Conservation (phyloP, 2,329 filamentous ascomycete genomes). For the Cryphonectria carpinicola region DNA sequence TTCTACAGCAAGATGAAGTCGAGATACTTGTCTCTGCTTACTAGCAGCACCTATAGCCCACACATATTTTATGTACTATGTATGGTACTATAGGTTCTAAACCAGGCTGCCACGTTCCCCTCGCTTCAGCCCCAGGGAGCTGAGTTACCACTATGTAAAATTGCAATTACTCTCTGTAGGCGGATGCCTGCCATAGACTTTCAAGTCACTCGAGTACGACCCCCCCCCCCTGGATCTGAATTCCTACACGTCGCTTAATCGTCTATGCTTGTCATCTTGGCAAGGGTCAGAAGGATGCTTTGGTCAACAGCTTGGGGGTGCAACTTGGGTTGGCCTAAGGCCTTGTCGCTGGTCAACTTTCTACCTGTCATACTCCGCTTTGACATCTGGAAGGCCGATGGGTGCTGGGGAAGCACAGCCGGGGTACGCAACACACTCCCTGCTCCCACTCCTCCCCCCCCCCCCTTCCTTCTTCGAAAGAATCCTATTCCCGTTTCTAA, state of each 20-base stretch:
- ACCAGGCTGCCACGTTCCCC: not conserved
- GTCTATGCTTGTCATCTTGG: slow-evolving; percentile 28
- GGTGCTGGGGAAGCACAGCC: not conserved
- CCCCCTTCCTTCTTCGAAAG: not conserved
- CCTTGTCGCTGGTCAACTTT: not conserved
- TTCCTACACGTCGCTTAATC: slow-evolving; percentile 24
- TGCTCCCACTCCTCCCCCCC: not conserved
- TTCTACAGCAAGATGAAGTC: not conserved
- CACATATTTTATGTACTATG: not conserved
- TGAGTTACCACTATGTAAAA: slow-evolving; percentile 6
- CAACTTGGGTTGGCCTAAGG: slow-evolving; percentile 11
- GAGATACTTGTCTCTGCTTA: not conserved
- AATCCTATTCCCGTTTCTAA: not conserved
- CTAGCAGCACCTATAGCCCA: not conserved
- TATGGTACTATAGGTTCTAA: not conserved
- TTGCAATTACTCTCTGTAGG: slow-evolving; percentile 16
- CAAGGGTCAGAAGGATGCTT: slow-evolving; percentile 26
- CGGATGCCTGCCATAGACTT: slow-evolving; percentile 20
- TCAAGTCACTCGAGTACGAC: slow-evolving; percentile 17
- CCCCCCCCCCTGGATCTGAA: slow-evolving; percentile 16
- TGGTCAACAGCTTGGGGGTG: slow-evolving; percentile 17
- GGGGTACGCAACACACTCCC: not conserved
- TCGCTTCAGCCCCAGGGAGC: not conserved
- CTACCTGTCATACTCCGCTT: slow-evolving; percentile 5
- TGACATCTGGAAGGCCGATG: slow-evolving; percentile 18